phyloP scores from a whole-genome alignment of 768 basidiomycete species.

The Auriscalpium vulgare region DNA sequence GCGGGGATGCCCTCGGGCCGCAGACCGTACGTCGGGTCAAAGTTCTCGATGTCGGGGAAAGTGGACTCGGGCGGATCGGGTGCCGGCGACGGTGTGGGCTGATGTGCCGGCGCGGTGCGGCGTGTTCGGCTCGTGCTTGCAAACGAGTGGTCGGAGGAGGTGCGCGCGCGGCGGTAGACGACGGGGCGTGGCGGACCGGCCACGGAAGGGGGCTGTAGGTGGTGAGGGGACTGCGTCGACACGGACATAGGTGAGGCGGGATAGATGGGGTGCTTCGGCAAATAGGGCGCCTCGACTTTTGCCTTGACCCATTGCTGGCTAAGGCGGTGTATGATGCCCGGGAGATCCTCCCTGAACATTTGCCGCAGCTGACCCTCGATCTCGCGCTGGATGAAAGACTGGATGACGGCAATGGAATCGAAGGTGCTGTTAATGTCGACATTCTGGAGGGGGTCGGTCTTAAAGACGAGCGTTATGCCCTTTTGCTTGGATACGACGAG shows the following conservation, averaged over 20 bases:
- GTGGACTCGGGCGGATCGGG: slow-evolving; percentile 23
- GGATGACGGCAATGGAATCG: slow-evolving; percentile 95
- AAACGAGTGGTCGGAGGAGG: slow-evolving; percentile 6
- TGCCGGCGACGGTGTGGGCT: slow-evolving; percentile 22
- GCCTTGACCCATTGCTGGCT: slow-evolving; percentile 95
- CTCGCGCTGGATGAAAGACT: slow-evolving; percentile 95
- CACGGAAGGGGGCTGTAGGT: slow-evolving; percentile 1
- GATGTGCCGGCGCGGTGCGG: slow-evolving; percentile 24
- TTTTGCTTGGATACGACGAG: slow-evolving; percentile 96
- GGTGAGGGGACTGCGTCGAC: slow-evolving; percentile 4
- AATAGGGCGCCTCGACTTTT: slow-evolving; percentile 88
- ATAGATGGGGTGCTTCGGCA: slow-evolving; percentile 42
- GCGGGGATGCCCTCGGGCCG: slow-evolving; percentile 85
- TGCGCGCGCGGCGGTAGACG: slow-evolving; percentile 4
- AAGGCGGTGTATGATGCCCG: slow-evolving; percentile 92
- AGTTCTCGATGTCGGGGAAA: slow-evolving; percentile 71
- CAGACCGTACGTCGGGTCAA: slow-evolving; percentile 93
- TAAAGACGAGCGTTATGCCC: slow-evolving; percentile 98
- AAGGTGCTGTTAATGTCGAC: slow-evolving; percentile 98
- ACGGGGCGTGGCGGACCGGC: background rate
- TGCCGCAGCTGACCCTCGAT: slow-evolving; percentile 95
- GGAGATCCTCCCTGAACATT: slow-evolving; percentile 96
- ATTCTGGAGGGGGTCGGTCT: slow-evolving; percentile 96
- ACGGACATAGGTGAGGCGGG: slow-evolving; percentile 10
- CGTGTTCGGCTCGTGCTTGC: slow-evolving; percentile 2